phyloP scores from a whole-genome alignment of 768 basidiomycete genomes.

The Mycena venus region DNA sequence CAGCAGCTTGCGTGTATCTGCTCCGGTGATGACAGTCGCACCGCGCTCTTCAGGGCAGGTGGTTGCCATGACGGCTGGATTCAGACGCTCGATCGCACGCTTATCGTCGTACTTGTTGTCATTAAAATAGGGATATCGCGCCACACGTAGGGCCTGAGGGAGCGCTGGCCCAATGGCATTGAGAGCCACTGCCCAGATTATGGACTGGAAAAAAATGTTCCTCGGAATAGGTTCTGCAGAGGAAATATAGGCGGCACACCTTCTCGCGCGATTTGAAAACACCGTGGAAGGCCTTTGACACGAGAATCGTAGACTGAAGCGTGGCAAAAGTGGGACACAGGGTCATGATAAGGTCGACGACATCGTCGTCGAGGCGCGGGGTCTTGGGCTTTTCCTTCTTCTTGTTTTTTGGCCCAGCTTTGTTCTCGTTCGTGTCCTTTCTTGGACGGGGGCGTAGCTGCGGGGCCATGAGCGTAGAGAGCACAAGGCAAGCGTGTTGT shows the following conservation, averaged over 20 bases:
- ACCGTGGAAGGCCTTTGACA: constrained; percentile 39
- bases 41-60: background rate
- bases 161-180: constrained; percentile 42
- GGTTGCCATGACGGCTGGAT: background rate
- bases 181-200: constrained; percentile 36
- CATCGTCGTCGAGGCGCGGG: constrained; percentile 36
- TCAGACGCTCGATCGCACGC: background rate
- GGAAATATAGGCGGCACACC: background rate
- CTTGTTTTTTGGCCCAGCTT: too few relatives aligned
- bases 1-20: constrained; percentile 9
- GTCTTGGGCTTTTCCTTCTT: too few relatives aligned
- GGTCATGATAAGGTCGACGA: constrained; percentile 40
- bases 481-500: too few relatives aligned
- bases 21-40: background rate
- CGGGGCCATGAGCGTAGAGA: too few relatives aligned
- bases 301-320: constrained; percentile 31
- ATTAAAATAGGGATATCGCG: constrained; percentile 13
- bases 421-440: too few relatives aligned
- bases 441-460: too few relatives aligned
- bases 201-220: background rate
- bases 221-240: too few relatives aligned
- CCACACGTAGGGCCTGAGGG: constrained; percentile 39
- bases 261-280: constrained; percentile 38
- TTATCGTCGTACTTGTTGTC: too few relatives aligned
- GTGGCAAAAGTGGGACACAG: constrained; percentile 36